Base-by-base conservation (phyloP, 371 early-diverging fungal species). In the Syncephalastrum contaminatum region DNA sequence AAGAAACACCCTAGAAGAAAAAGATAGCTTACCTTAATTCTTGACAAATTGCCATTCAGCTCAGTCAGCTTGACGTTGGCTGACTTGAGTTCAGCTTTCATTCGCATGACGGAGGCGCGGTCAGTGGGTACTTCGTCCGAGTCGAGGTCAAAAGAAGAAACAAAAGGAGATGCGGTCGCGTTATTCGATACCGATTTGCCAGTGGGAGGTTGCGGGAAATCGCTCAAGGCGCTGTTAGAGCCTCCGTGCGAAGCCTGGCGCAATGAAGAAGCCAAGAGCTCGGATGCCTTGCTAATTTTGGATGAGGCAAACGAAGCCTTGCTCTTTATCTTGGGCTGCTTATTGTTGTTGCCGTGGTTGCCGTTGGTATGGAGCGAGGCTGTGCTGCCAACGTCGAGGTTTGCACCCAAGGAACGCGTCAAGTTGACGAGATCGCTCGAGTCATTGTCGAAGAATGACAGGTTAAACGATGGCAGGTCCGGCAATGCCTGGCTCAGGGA, bases 381-480 rank as follows among this genome's bases (percentile, higher is more conserved):
- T 7, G 36, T 30, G 36, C 36, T 30, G 36, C 36, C 36, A 30
- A 30, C 36, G 2, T 30, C 45, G 45, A 72, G 51, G 53, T 62
- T 75, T 18, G 72, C 64, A 20, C 72, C 68, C 13, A 75, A 53
- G 21, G 64, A 63, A 24, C 66, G 69, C 18, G 72, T 72, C n/a
- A 75, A 51, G 44, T 75, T 67, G 10, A 59, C 20, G 4, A 75
- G 49, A 47, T 72, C 72, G 7, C 61, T 48, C 0, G 72, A 69
- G 24, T 75, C 75, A 54, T 71, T 69, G 19, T 75, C 75, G 40
- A 71, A 75, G 46, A 71, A 71, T 10, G 72, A 75, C 15, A 67
- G 51, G 44, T 66, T 70, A 8, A 68, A 50, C 3, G 63, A 39
- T 6, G 55, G 63, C n/a, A 58, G 51, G 19, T 63, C 54, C n/a